Base-by-base conservation (phyloP, 139 green algal genomes). In the Coccomyxa sp. region DNA sequence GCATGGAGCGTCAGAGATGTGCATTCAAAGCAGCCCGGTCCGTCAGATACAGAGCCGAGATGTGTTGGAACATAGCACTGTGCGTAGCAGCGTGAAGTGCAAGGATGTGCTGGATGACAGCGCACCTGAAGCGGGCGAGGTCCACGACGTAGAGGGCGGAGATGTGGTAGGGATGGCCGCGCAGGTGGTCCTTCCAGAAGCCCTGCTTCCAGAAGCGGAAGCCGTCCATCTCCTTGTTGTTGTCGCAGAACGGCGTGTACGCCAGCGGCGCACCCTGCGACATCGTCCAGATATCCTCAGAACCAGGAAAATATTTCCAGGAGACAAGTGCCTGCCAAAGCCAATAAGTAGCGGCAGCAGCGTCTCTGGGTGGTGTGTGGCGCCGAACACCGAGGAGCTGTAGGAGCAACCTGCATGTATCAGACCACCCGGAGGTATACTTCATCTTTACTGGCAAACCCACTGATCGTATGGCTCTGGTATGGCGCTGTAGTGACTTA, bases 191-290 rank as follows among this genome's bases (percentile, higher is more conserved):
- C 81, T 90, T 86, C 96, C 96, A 99, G 86, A 99, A 99, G 54
- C 96, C 96, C 58, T 93, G 88, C 84, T 98, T 99, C 96, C 96
- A 99, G 86, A 99, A 99, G 69, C 96, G 81, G 89, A 97, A 99
- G 40, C 95, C 96, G 39, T 99, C 96, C 91, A 95, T 96, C 44
- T 96, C 93, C 40, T 86, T 89, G 88, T 99, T 98, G 90, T 94
- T 98, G 90, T 99, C 93, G 83, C 96, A 99, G 85, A 99, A 98
- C 40, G 96, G 96, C 0, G 95, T 98, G 93, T 98, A 99, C 12
- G 89, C 96, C 33, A 97, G 92, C 7, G 96, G 94, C 1, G 88
- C 89, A 24, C 96, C 95, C 80, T 97, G 85, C 29, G 68, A n/a
- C 7, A 70, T 70, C 58, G 27, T 12, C 50, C 50, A 64, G 2